Percentiles rank a stretch among this genome's conserved stretches.
These are phyloP conservation scores for Schwanniomyces polymorphus DNA, from an alignment of 805 yeast genomes.

Conservation along the genomic window DNA sequence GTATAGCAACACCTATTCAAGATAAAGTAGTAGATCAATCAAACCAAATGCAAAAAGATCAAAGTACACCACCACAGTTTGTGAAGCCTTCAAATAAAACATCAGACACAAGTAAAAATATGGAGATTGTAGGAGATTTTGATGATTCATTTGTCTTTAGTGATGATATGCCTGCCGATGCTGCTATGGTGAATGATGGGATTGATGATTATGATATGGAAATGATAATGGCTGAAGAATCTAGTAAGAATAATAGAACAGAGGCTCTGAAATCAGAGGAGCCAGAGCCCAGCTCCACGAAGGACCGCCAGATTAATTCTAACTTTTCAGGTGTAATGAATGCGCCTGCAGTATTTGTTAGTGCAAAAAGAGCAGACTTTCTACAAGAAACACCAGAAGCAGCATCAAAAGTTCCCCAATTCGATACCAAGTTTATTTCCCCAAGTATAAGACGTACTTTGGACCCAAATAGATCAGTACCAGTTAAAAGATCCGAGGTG, in stretches of 20 bases:
- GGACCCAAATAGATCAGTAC: slow-evolving; percentile 69
- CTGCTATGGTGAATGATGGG: slow-evolving; percentile 11
- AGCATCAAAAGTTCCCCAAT: slow-evolving; percentile 54
- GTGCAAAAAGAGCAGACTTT: slow-evolving; percentile 63
- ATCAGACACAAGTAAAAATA: slow-evolving; percentile 6
- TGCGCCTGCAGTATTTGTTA: slow-evolving; percentile 45
- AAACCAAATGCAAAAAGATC: background rate
- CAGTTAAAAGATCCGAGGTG: slow-evolving; percentile 45
- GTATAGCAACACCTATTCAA: slow-evolving; percentile 1
- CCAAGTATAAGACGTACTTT: slow-evolving; percentile 53
- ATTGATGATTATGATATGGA: slow-evolving; percentile 25
- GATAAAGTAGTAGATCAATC: background rate
- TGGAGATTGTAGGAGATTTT: slow-evolving; percentile 25
- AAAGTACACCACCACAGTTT: background rate
- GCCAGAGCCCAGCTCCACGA: background rate
- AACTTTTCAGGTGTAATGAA: background rate
- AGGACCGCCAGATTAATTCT: background rate
- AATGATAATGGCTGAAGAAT: slow-evolving; percentile 13
- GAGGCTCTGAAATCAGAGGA: background rate
- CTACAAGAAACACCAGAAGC: slow-evolving; percentile 47
- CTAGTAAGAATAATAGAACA: background rate
- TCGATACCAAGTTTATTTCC: slow-evolving; percentile 51
- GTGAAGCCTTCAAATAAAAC: background rate
- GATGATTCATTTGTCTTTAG: slow-evolving; percentile 43
- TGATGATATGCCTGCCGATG: slow-evolving; percentile 28